Evolutionary conservation across 805 yeast genomes (phyloP).

Genomic region (Saturnispora gosingensis): DNA sequence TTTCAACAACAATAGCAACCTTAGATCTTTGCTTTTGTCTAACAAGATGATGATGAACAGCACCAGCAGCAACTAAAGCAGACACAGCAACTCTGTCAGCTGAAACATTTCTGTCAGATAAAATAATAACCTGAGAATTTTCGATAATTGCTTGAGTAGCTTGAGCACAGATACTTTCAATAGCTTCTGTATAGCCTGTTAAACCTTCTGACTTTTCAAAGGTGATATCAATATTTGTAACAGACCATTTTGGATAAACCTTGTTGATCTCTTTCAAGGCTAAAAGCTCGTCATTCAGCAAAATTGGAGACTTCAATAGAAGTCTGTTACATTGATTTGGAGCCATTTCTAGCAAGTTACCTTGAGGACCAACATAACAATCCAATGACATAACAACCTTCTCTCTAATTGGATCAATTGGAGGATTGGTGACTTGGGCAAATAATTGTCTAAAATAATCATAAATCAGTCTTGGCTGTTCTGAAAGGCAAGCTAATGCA

Average conservation of each 20-base stretch:
- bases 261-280: conserved; percentile 66
- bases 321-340: conserved; percentile 87
- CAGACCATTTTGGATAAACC: conserved; percentile 82
- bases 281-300: conserved; percentile 60
- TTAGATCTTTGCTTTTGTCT: conserved; percentile 93
- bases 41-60: conserved; percentile 93
- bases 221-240: conserved; percentile 77
- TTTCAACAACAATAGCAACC: conserved; percentile 84
- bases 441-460: conserved; percentile 94
- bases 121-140: conserved; percentile 62
- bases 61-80: conserved; percentile 88
- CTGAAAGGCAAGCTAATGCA: conserved; percentile 88
- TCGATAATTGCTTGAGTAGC: conserved; percentile 80
- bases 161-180: conserved; percentile 79
- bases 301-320: conserved; percentile 72
- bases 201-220: conserved; percentile 77
- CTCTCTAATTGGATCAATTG: conserved; percentile 97
- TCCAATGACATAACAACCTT: conserved; percentile 94
- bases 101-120: conserved; percentile 61
- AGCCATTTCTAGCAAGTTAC: conserved; percentile 86
- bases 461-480: conserved; percentile 81
- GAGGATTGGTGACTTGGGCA: conserved; percentile 98
- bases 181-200: conserved; percentile 73
- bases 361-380: conserved; percentile 98
- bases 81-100: conserved; percentile 69